Evolutionary conservation across 2,329 filamentous ascomycete genomes (phyloP).

Genomic region (Blastomyces gilchristii): DNA sequence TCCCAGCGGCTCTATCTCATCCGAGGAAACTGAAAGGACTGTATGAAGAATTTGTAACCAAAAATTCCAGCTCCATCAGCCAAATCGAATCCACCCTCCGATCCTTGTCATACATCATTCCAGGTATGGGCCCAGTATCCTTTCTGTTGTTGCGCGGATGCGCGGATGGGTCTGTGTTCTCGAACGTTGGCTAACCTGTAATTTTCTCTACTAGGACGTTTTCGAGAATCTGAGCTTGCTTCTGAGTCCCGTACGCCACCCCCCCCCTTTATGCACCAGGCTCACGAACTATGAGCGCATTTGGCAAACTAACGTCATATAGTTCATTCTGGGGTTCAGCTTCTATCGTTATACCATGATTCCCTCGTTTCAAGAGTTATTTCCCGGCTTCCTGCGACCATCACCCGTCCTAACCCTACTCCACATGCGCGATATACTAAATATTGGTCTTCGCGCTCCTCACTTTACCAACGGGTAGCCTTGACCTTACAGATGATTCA

Average conservation of each 20-base stretch:
- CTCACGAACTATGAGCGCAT: constrained; percentile 18
- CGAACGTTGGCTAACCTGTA: neutral
- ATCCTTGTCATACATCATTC: constrained; percentile 91
- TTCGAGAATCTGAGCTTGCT: constrained; percentile 75
- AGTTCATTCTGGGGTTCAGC: constrained; percentile 78
- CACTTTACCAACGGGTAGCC: constrained; percentile 70
- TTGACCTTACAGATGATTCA: constrained; percentile 79
- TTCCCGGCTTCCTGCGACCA: constrained; percentile 46
- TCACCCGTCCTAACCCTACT: constrained; percentile 40
- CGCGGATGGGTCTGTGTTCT: neutral
- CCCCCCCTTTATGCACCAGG: constrained; percentile 18
- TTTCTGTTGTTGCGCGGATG: constrained; percentile 5
- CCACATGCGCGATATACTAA: constrained; percentile 55
- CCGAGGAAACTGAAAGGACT: constrained; percentile 33
- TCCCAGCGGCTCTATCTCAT: constrained; percentile 24
- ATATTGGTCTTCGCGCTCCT: constrained; percentile 52
- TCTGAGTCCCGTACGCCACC: constrained; percentile 71
- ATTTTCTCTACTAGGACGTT: constrained; percentile 26
- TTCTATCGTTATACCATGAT: constrained; percentile 90
- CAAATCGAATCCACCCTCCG: constrained; percentile 91
- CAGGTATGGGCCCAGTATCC: constrained; percentile 40
- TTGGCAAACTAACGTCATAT: constrained; percentile 13
- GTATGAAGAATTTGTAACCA: constrained; percentile 70
- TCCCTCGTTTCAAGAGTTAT: constrained; percentile 61
- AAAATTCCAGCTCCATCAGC: constrained; percentile 85